Evolutionary conservation across 2,329 filamentous ascomycete species (phyloP).

Genomic region (Aspergillus glaucus): DNA sequence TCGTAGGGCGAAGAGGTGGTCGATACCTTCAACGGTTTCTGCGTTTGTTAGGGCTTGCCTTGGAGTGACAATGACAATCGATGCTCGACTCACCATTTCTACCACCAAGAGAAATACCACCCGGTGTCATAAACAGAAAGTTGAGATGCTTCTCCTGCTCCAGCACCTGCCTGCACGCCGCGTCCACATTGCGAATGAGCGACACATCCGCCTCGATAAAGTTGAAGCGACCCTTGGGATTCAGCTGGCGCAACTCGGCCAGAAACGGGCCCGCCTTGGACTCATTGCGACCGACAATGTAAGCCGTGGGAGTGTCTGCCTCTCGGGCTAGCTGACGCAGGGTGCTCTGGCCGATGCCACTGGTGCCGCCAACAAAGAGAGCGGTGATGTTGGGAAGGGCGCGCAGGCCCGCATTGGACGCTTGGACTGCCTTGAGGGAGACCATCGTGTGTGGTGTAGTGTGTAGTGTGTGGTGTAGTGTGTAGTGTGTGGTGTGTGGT

Average conservation of each 20-base stretch:
- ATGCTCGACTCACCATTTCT: slow-evolving; percentile 6
- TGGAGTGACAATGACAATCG: not conserved
- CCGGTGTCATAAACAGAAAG: slow-evolving; percentile 21
- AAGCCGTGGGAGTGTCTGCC: slow-evolving; percentile 40
- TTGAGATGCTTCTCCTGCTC: slow-evolving; percentile 19
- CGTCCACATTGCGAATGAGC: slow-evolving; percentile 47
- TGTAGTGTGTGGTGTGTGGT: no score
- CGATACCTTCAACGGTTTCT: slow-evolving; percentile 25
- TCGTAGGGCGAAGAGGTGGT: slow-evolving; percentile 17
- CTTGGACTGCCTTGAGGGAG: no score
- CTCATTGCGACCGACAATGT: slow-evolving; percentile 45
- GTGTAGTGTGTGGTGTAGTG: no score
- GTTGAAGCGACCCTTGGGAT: slow-evolving; percentile 38
- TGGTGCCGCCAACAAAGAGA: slow-evolving; percentile 50
- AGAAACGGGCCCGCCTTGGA: slow-evolving; percentile 33
- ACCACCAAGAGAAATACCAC: slow-evolving; percentile 8
- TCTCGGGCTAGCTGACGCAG: slow-evolving; percentile 43
- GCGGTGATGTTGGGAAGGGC: no score
- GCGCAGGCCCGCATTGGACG: no score
- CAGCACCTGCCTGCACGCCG: slow-evolving; percentile 41
- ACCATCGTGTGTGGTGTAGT: no score
- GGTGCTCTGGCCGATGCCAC: slow-evolving; percentile 49
- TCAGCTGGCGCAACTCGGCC: slow-evolving; percentile 38
- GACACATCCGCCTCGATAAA: slow-evolving; percentile 48
- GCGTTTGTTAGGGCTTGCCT: no score